Evolutionary conservation across 2,329 filamentous ascomycete species (phyloP).

Genomic region (Penicillium concentricum): DNA sequence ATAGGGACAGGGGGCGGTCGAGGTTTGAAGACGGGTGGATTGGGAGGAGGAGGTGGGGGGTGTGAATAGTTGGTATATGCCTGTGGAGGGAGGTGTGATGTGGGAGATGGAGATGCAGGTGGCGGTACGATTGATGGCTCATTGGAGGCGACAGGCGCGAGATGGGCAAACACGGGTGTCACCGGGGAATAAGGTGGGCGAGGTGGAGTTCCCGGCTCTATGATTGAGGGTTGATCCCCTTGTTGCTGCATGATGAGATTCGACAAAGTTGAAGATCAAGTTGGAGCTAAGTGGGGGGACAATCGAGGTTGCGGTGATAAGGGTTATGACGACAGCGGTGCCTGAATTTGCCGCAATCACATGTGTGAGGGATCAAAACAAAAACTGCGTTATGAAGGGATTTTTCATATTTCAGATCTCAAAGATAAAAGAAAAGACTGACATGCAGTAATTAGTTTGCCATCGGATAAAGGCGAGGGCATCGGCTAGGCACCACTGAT

Average conservation of each 20-base stretch:
- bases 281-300: constrained; percentile 1
- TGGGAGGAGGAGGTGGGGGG: constrained; percentile 16
- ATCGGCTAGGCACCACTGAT: background rate
- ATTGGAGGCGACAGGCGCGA: constrained; percentile 29
- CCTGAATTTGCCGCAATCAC: constrained; percentile 5
- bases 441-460: background rate
- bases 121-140: constrained; percentile 35
- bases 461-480: background rate
- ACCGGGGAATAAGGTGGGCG: constrained; percentile 49
- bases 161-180: constrained; percentile 44
- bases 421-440: background rate
- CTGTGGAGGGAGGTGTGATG: constrained; percentile 13
- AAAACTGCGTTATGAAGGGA: background rate
- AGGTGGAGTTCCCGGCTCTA: constrained; percentile 39
- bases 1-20: constrained; percentile 46
- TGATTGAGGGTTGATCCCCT: constrained; percentile 9
- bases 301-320: constrained; percentile 3
- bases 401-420: background rate
- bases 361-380: background rate
- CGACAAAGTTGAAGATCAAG: background rate
- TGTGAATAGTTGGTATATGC: constrained; percentile 9
- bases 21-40: constrained; percentile 30
- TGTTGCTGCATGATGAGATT: constrained; percentile 15
- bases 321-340: constrained; percentile 19
- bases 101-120: constrained; percentile 29